Evolutionary conservation across 2,329 filamentous ascomycete species (phyloP), one percentile per base, ranked within the genome.

Genomic region (Orbilia ellipsospora): DNA sequence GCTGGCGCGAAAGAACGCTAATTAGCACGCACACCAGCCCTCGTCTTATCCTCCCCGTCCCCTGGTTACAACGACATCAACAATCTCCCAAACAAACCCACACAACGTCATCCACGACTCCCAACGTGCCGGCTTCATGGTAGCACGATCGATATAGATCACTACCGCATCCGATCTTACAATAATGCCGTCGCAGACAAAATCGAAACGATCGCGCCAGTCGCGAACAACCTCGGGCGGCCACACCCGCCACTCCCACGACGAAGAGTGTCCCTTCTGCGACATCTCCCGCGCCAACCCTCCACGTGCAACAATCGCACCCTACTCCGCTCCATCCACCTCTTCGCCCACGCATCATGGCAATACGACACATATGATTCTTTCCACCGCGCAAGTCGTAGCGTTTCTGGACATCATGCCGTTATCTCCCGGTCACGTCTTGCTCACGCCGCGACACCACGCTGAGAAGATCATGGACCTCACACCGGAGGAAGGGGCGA

Each of bases 361-460:
- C 23, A 83, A 84, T 0, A 78, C 85, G 10, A 84, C 87, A 16
- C 89, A 88, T 80, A 80, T 97, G 31, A 87, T 97, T 36, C 87
- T 97, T 72, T 92, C 92, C 1, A 95, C 92, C 0, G 89, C 89
- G 0, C 82, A 89, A 76, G 88, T 95, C 28, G 84, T 98, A 77
- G 93, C 93, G 50, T 98, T 98, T 83, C 87, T 98, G 79, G 94
- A 98, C 83, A 97, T 97, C 80, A 88, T 96, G 85, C 95, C 95
- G 0, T 88, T 98, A 61, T 91, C 92, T 0, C 85, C 85, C 0
- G 94, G 94, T 0, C 94, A 98, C 84, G 83, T 97, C 5, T 87
- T 98, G 0, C 86, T 98, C 40, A 92, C 90, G 65, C 91, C 93
- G 7, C 87, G 95, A 48, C 81, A 84, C 42, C 95, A 98, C 84